phyloP scores from a whole-genome alignment of 345 rosid species.

The Ceriops decandra region DNA sequence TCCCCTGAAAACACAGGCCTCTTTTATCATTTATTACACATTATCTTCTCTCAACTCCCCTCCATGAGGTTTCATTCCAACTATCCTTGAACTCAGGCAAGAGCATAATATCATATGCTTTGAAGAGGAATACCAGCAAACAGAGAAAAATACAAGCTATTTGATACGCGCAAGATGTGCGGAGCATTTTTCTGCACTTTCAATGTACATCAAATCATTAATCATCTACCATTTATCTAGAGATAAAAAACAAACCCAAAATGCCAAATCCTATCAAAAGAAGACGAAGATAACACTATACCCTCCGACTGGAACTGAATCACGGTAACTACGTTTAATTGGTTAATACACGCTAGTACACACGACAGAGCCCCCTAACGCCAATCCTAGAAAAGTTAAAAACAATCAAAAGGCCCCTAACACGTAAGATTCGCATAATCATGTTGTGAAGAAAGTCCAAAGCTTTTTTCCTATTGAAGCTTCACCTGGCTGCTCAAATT shows the following conservation, averaged over 20 bases:
- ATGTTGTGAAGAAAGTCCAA: conserved; percentile 88
- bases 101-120: background rate
- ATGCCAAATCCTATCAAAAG: conserved; percentile 25
- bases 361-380: conserved; percentile 32
- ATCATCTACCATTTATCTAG: background rate
- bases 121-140: conserved; percentile 13
- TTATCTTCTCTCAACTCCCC: too few relatives aligned
- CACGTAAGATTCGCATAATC: conserved; percentile 9
- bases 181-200: conserved; percentile 20
- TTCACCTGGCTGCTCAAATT: conserved; percentile 67
- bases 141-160: conserved; percentile 18
- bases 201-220: conserved; percentile 6
- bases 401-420: conserved; percentile 18
- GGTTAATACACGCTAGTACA: conserved; percentile 34
- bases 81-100: too few relatives aligned
- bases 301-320: conserved; percentile 14
- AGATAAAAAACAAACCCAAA: background rate
- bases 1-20: too few relatives aligned
- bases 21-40: too few relatives aligned
- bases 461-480: conserved; percentile 84
- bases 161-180: conserved; percentile 28
- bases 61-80: too few relatives aligned
- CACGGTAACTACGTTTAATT: conserved; percentile 24
- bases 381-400: conserved; percentile 24
- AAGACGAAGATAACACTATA: conserved; percentile 6